Evolutionary conservation across 2,329 filamentous ascomycete genomes (phyloP).

Genomic region (Cucurbitaria berberidis): DNA sequence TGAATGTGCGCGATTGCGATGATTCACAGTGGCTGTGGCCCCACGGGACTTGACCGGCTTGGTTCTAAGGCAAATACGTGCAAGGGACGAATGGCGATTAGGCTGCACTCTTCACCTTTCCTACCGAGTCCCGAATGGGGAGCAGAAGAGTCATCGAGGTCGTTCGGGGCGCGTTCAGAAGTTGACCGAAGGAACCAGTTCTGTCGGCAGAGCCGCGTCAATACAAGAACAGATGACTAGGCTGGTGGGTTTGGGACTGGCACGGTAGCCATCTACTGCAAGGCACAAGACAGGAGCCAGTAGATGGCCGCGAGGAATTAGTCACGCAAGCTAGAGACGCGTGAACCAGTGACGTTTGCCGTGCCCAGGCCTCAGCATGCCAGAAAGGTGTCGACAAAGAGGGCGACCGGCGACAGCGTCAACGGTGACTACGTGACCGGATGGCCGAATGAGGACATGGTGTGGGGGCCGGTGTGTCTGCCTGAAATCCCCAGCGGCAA

Average conservation of each 20-base stretch:
- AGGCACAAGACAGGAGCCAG: slow-evolving; percentile 36
- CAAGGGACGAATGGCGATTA: slow-evolving; percentile 23
- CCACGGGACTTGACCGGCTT: slow-evolving; percentile 9
- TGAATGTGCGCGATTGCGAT: slow-evolving; percentile 33
- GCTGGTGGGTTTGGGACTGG: not conserved
- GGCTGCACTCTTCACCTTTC: slow-evolving; percentile 23
- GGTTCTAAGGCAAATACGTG: slow-evolving; percentile 33
- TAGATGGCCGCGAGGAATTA: slow-evolving; percentile 16
- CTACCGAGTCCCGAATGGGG: slow-evolving; percentile 8
- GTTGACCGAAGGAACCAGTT: slow-evolving; percentile 24
- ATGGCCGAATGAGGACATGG: slow-evolving; percentile 21
- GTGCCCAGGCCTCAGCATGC: slow-evolving; percentile 26
- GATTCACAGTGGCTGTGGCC: slow-evolving; percentile 43
- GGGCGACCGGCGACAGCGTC: not conserved
- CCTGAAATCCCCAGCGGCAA: slow-evolving; percentile 14
- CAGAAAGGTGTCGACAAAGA: slow-evolving; percentile 13
- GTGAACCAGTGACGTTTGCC: slow-evolving; percentile 21
- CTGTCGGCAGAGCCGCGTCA: slow-evolving; percentile 21
- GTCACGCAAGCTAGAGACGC: slow-evolving; percentile 11
- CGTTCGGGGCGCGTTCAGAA: slow-evolving; percentile 3
- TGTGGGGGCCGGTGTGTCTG: slow-evolving; percentile 30
- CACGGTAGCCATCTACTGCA: slow-evolving; percentile 20
- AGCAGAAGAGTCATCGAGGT: slow-evolving; percentile 33
- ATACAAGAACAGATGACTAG: slow-evolving; percentile 17
- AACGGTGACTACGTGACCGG: slow-evolving; percentile 32